These are phyloP conservation scores for Sporothrix schenckii DNA, from an alignment of 2,329 filamentous ascomycete genomes.

Conservation along the genomic window DNA sequence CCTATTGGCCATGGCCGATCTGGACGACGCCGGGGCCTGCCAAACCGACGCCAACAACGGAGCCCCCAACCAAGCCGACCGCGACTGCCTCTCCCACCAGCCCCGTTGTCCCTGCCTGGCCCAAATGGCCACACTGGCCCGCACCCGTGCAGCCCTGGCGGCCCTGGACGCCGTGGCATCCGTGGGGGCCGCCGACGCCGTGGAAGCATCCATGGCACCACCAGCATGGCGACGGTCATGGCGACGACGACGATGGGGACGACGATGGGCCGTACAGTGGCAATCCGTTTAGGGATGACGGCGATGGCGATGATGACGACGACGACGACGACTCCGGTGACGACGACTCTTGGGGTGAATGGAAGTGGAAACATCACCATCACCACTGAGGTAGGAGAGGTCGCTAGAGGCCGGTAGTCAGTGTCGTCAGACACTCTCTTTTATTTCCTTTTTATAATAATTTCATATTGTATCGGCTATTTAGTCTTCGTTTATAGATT, in stretches of 20 bases:
- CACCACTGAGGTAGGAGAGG: neutral
- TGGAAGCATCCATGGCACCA: neutral
- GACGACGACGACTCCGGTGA: neutral
- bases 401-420: neutral
- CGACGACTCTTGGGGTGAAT: neutral
- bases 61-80: neutral
- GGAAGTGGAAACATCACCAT: neutral
- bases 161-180: neutral
- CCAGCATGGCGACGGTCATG: neutral
- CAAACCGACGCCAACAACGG: neutral
- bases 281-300: neutral
- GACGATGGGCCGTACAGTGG: neutral
- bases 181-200: neutral
- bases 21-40: neutral
- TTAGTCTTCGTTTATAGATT: neutral
- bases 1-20: neutral
- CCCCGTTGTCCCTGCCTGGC: conserved; percentile 12
- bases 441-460: neutral
- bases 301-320: neutral
- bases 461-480: neutral
- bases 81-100: neutral
- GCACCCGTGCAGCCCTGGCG: neutral
- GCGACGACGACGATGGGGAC: neutral
- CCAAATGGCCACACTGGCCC: neutral
- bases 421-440: neutral